Evolutionary conservation across 805 yeast genomes (phyloP).

Genomic region (Starmerella bombicola): DNA sequence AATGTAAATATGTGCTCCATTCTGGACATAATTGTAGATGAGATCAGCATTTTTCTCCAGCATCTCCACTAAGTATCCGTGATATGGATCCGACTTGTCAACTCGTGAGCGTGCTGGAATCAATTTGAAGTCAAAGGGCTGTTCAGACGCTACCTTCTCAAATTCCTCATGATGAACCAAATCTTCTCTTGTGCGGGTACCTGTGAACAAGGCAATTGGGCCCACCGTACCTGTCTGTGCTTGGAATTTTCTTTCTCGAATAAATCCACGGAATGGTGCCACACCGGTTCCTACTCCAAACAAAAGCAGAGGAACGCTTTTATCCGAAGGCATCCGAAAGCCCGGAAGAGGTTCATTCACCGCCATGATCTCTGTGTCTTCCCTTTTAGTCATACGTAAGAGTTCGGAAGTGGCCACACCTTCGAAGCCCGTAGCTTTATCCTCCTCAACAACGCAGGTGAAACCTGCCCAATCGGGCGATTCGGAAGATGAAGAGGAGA

Average conservation of each 20-base stretch:
- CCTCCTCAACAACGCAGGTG: slow-evolving; percentile 63
- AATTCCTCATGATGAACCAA: slow-evolving; percentile 15
- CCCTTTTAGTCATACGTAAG: background rate
- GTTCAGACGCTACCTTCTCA: background rate
- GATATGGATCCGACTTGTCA: background rate
- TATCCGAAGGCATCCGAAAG: slow-evolving; percentile 65
- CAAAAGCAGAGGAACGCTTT: slow-evolving; percentile 58
- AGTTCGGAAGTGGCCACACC: slow-evolving; percentile 21
- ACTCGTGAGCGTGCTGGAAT: slow-evolving; percentile 18
- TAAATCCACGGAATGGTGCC: slow-evolving; percentile 77
- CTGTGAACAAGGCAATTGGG: slow-evolving; percentile 15
- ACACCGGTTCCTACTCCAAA: slow-evolving; percentile 88
- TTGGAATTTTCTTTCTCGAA: slow-evolving; percentile 54
- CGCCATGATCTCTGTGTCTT: background rate
- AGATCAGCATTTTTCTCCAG: slow-evolving; percentile 8
- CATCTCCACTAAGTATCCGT: slow-evolving; percentile 13
- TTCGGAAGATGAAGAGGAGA: slow-evolving; percentile 60
- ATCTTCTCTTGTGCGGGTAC: slow-evolving; percentile 16
- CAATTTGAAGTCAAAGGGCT: slow-evolving; percentile 4
- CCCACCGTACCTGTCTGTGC: slow-evolving; percentile 2
- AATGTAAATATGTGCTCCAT: slow-evolving; percentile 17
- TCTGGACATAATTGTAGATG: slow-evolving; percentile 11
- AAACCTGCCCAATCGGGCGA: slow-evolving; percentile 58
- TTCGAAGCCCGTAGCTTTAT: slow-evolving; percentile 7
- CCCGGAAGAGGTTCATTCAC: slow-evolving; percentile 50